phyloP scores from a whole-genome alignment of 805 yeast species.

The Ogataea saltuana region DNA sequence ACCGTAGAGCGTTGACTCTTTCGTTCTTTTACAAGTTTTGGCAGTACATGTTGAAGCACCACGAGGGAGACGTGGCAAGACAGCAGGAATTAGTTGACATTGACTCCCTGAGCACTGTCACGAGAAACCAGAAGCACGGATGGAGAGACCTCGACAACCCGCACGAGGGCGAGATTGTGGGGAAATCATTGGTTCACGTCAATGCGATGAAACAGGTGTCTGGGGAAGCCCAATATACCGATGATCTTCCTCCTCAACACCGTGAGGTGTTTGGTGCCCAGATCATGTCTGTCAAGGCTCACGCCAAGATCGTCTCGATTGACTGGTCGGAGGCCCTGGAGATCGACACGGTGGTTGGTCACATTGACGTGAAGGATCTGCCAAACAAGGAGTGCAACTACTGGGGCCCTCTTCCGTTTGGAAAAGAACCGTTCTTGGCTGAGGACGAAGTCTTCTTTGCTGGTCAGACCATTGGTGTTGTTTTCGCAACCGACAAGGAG shows the following conservation, averaged over 20 bases:
- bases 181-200: conserved; percentile 45
- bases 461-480: conserved; percentile 47
- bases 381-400: conserved; percentile 38
- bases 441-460: conserved; percentile 42
- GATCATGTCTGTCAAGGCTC: conserved; percentile 44
- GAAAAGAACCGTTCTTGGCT: conserved; percentile 46
- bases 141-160: conserved; percentile 41
- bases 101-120: conserved; percentile 37
- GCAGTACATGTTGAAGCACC: conserved; percentile 33
- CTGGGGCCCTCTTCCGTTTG: conserved; percentile 46
- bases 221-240: conserved; percentile 49
- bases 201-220: conserved; percentile 47
- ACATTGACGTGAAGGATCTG: conserved; percentile 42
- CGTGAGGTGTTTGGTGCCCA: conserved; percentile 46
- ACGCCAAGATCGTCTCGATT: conserved; percentile 43
- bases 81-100: conserved; percentile 29
- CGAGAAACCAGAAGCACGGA: conserved; percentile 40
- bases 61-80: conserved; percentile 5
- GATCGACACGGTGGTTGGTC: conserved; percentile 43
- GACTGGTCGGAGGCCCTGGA: conserved; percentile 40
- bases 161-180: conserved; percentile 39
- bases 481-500: conserved; percentile 41
- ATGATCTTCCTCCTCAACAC: conserved; percentile 44
- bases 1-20: conserved; percentile 43
- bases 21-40: conserved; percentile 48